Evolutionary conservation across 1,139 yeast species (phyloP), one percentile per base, ranked within the genome.

Genomic region (Saccharomyces pastorianus): DNA sequence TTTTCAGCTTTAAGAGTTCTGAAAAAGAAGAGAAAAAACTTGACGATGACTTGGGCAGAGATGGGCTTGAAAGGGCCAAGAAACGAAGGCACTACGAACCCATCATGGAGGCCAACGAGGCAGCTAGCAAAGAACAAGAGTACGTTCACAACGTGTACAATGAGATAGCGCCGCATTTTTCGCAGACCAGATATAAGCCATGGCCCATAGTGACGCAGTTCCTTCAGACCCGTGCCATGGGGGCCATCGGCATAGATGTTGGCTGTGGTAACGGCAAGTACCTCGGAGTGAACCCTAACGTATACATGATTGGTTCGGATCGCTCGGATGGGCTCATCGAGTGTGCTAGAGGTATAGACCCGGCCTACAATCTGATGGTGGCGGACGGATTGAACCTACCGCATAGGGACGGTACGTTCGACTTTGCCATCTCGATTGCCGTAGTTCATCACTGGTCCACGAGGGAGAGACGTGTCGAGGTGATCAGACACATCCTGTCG

Each of bases 231-330:
- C 75, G 74, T 58, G 53, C 59, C 0, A 61, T 64, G 1, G 84
- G 84, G 5, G 68, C 78, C 4, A 59, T 82, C 6, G 87, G 87
- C 1, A 71, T 81, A 59, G 95, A 87, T 68, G 88, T 93, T 20
- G 99, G 99, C 0, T 93, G 98, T 69, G 99, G 99, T 2, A 93
- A 95, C 66, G 99, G 99, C 9, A 93, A 93, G 65, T 93, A 95
- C 66, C 71, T 93, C 54, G 80, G 79, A 2, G 79, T 90, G 9
- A 91, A 91, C 68, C 74, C 79, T 9, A 76, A 84, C 44, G 66
- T 91, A 4, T 84, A 69, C 61, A 77, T 91, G 25, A 69, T 93
- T 28, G 98, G 97, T 0, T 83, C 95, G 4, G 99, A 93, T 51
- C 65, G 90, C 55, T 88, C 96, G 0, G 81, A 80, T 34, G 95